Conservation (phyloP, 495 filamentous ascomycete genomes). For the Hyaloscypha bicolor region DNA sequence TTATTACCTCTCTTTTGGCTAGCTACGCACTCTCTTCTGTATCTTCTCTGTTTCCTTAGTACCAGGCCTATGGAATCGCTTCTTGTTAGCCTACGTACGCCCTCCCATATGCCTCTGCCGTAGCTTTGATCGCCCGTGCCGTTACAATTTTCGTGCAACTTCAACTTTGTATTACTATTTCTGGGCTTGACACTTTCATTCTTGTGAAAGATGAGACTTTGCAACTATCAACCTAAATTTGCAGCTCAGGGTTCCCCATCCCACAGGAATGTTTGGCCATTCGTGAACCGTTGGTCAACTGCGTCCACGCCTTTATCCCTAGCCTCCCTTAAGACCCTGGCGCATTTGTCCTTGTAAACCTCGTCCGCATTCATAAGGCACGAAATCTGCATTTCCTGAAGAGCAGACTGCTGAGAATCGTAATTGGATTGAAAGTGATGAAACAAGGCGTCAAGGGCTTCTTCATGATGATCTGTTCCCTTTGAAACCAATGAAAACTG, state of each 20-base stretch:
- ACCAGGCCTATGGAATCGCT: too few relatives aligned
- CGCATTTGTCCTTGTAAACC: slow-evolving; percentile 15
- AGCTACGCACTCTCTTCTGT: too few relatives aligned
- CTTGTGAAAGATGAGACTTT: slow-evolving; percentile 6
- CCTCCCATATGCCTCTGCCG: too few relatives aligned
- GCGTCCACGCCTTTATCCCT: slow-evolving; percentile 9
- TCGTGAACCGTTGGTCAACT: background rate
- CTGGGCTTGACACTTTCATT: slow-evolving; percentile 10
- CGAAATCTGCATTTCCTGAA: slow-evolving; percentile 19
- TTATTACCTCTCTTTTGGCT: too few relatives aligned
- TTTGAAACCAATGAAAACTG: slow-evolving; percentile 33
- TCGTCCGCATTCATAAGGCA: slow-evolving; percentile 15
- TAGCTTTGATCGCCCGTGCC: too few relatives aligned
- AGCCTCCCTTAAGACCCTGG: slow-evolving; percentile 8
- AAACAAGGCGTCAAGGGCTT: slow-evolving; percentile 20
- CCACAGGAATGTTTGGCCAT: background rate
- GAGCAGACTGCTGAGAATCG: slow-evolving; percentile 23
- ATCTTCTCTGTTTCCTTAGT: too few relatives aligned
- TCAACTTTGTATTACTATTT: slow-evolving; percentile 7
- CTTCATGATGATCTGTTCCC: slow-evolving; percentile 23
- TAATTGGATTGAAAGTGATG: slow-evolving; percentile 7
- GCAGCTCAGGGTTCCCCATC: slow-evolving; percentile 4
- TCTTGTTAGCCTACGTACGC: too few relatives aligned
- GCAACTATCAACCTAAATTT: slow-evolving; percentile 6
- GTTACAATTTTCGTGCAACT: slow-evolving; percentile 7